Percentiles rank a stretch among this genome's conserved stretches.
Evolutionary conservation across 192 early-diverging fungal genomes (phyloP).

Genomic region (Coemansia sp.): DNA sequence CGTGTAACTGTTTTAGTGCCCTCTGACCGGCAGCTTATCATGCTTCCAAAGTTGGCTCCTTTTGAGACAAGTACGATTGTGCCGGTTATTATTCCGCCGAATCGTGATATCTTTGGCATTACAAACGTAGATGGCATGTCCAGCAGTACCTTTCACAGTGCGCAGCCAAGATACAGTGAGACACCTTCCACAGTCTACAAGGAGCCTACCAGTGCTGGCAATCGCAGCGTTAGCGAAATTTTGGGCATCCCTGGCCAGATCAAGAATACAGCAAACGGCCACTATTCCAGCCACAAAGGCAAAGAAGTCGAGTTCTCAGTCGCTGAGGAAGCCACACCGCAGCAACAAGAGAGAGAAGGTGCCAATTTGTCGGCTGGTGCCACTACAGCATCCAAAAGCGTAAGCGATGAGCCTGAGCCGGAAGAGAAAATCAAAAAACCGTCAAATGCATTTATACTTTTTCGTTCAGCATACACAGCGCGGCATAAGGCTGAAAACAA

Average conservation of each 20-base stretch:
- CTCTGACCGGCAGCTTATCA: conserved; percentile 24
- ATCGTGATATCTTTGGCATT: background rate
- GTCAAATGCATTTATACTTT: conserved; percentile 29
- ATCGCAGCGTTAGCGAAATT: background rate
- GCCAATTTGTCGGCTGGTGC: background rate
- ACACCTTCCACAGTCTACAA: background rate
- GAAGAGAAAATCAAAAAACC: conserved; percentile 23
- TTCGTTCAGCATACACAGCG: conserved; percentile 15
- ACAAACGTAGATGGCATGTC: background rate
- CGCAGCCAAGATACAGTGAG: background rate
- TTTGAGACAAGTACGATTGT: conserved; percentile 16
- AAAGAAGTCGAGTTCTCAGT: background rate
- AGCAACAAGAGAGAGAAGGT: background rate
- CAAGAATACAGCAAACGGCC: background rate
- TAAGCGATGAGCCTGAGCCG: background rate
- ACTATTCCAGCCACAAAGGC: background rate
- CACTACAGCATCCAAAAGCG: background rate
- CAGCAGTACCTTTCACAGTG: background rate
- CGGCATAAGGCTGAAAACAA: background rate
- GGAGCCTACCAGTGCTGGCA: background rate
- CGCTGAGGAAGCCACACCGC: background rate
- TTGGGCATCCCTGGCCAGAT: background rate
- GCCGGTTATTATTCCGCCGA: conserved; percentile 7
- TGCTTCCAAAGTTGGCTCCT: conserved; percentile 24
- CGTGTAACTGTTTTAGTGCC: conserved; percentile 24